A percentile compares a stretch with the other conserved stretches of the same genome.
Conservation (phyloP, 805 yeast species). For the Saturnispora sanitii region DNA sequence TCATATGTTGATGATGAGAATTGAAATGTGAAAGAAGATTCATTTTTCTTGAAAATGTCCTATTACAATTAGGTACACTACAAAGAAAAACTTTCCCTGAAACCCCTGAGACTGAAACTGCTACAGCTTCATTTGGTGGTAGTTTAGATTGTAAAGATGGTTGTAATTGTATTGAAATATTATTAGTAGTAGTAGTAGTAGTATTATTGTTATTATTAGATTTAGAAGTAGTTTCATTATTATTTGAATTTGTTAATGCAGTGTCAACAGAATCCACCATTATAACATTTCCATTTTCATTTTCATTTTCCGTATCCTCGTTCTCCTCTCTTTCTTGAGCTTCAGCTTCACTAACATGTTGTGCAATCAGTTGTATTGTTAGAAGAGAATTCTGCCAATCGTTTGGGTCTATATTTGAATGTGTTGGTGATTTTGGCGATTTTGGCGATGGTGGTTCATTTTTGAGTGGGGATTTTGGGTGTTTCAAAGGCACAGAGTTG, state of each 20-base stretch:
- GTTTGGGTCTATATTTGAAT: neutral
- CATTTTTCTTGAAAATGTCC: constrained; percentile 26
- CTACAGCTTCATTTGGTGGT: too few species aligned
- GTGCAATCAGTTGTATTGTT: constrained; percentile 8
- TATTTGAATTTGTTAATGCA: neutral
- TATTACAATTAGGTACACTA: constrained; percentile 21
- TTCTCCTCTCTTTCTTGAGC: too few species aligned
- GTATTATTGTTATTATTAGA: neutral
- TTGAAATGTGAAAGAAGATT: constrained; percentile 27
- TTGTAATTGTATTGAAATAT: too few species aligned
- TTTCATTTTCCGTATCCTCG: too few species aligned
- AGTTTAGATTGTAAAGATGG: too few species aligned
- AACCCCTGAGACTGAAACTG: neutral
- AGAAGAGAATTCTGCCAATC: neutral
- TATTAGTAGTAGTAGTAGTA: too few species aligned
- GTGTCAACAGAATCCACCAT: neutral
- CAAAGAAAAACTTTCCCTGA: constrained; percentile 17
- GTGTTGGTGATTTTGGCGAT: neutral
- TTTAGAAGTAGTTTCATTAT: neutral
- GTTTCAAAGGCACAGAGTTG: constrained; percentile 17
- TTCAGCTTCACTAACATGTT: neutral
- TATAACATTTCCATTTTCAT: neutral
- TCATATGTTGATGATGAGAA: constrained; percentile 27
- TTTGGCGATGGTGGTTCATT: constrained; percentile 1
- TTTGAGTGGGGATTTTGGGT: neutral